These are phyloP conservation scores for Vanrija humicola DNA, from an alignment of 1,284 basidiomycete species.

Conservation along the genomic window DNA sequence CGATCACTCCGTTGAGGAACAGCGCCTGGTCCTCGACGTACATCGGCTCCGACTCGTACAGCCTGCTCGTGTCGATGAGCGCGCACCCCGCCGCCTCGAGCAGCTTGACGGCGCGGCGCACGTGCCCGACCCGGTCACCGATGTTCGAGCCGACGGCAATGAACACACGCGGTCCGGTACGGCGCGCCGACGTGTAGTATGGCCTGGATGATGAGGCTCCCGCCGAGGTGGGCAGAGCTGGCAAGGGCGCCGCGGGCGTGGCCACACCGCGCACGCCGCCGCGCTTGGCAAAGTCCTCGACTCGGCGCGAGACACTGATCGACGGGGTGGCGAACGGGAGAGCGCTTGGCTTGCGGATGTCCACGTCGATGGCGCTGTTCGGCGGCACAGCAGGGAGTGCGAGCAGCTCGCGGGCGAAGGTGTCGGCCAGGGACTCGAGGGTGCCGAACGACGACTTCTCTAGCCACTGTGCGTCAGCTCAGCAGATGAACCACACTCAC, in stretches of 20 bases:
- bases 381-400: slow-evolving; percentile 13
- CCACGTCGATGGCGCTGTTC: slow-evolving; percentile 52
- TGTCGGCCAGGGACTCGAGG: slow-evolving; percentile 67
- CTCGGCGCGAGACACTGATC: slow-evolving; percentile 59
- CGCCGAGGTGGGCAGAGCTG: not conserved
- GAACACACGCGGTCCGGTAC: slow-evolving; percentile 50
- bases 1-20: slow-evolving; percentile 87
- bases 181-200: not conserved
- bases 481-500: slow-evolving; percentile 42
- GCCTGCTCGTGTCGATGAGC: slow-evolving; percentile 76
- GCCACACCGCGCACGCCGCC: slow-evolving; percentile 5
- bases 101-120: slow-evolving; percentile 63
- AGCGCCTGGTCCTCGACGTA: slow-evolving; percentile 85
- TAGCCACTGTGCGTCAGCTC: slow-evolving; percentile 41
- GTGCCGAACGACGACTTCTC: slow-evolving; percentile 60
- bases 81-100: slow-evolving; percentile 38
- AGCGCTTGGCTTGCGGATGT: slow-evolving; percentile 72
- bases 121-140: slow-evolving; percentile 80
- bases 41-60: slow-evolving; percentile 95
- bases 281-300: slow-evolving; percentile 40
- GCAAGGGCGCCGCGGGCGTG: not conserved
- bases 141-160: slow-evolving; percentile 88
- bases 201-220: too few species aligned
- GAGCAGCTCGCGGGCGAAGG: slow-evolving; percentile 54
- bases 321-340: slow-evolving; percentile 67